Conservation (phyloP, 371 early-diverging fungal genomes). For the Lichtheimia ornata region DNA sequence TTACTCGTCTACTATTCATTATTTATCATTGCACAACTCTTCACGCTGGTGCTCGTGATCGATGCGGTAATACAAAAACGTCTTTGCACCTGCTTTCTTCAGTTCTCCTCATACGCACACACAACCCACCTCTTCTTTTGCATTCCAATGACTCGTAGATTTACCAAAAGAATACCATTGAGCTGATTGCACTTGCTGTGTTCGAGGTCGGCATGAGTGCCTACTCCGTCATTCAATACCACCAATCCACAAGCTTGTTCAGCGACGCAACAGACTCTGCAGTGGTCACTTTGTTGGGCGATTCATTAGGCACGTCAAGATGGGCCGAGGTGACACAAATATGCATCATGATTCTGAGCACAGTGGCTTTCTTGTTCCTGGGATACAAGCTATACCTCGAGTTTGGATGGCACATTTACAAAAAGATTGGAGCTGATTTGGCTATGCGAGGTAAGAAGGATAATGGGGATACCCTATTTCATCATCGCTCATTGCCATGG, state of each 20-base stretch:
- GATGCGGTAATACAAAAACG: constrained; percentile 39
- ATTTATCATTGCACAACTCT: constrained; percentile 50
- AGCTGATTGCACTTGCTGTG: constrained; percentile 48
- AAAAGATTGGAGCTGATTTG: constrained; percentile 91
- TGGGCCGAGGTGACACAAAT: constrained; percentile 54
- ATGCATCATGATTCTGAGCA: constrained; percentile 39
- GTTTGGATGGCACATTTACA: constrained; percentile 87
- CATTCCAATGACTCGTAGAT: constrained; percentile 24
- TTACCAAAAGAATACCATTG: constrained; percentile 52
- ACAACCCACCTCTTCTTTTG: neutral
- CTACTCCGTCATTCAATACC: constrained; percentile 48
- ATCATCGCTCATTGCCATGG: neutral
- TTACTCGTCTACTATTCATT: constrained; percentile 44
- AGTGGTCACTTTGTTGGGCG: constrained; percentile 27
- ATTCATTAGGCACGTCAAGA: constrained; percentile 33
- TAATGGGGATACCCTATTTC: neutral
- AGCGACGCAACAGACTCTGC: constrained; percentile 23
- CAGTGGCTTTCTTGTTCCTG: constrained; percentile 35
- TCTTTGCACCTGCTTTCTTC: constrained; percentile 1
- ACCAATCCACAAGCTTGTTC: constrained; percentile 46
- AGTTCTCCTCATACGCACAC: neutral
- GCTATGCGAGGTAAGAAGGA: constrained; percentile 82
- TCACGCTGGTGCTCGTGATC: constrained; percentile 38
- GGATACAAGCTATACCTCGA: constrained; percentile 52
- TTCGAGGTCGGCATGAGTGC: constrained; percentile 53